Base-by-base conservation (phyloP, 163 green algal genomes). In the Trebouxia gelatinosa region DNA sequence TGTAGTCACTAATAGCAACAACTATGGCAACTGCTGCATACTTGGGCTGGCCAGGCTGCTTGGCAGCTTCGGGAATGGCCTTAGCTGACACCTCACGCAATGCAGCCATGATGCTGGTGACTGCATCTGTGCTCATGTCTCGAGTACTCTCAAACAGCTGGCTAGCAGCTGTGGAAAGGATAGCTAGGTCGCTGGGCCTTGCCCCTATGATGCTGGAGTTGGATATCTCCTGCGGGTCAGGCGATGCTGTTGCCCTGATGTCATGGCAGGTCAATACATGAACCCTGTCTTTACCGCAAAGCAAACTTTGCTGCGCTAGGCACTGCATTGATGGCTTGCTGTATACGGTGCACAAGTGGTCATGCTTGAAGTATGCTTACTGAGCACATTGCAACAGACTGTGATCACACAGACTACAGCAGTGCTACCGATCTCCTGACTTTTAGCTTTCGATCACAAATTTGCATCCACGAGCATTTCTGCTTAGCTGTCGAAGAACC, bases 131-230 rank as follows among this genome's bases (percentile, higher is more conserved):
- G 37, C 70, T 83, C 87, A 95, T 91, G 38, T 79, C 50, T 16
- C 61, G 19, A 2, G 81, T 93, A 65, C 82, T 83, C 67, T 93
- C 84, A 76, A 95, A 95, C 46, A 96, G 72, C 79, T 91, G 85
- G 50, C 82, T 87, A 19, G 87, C 84, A 1, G 87, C 86, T 39
- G 80, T 80, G 9, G 82, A 72, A 29, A 92, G 77, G 57, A 93
- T 89, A 31, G 85, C 62, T 40, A 94, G 78, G 46, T 93, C 88
- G 31, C 54, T 87, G 17, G 77, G 66, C 26, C 72, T 26, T 9
- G 50, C 66, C 26, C 78, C 64, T 19, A 37, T 32, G 3, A 32
- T 64, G 43, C 32, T 75, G 7, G 35, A 59, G n/a, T 59, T 67
- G 4, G 81, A 85, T 23, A 85, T 58, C 35, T 87, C 77, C 76